Evolutionary conservation across 106 monocot genomes (phyloP).

Genomic region (Chionographis japonica): DNA sequence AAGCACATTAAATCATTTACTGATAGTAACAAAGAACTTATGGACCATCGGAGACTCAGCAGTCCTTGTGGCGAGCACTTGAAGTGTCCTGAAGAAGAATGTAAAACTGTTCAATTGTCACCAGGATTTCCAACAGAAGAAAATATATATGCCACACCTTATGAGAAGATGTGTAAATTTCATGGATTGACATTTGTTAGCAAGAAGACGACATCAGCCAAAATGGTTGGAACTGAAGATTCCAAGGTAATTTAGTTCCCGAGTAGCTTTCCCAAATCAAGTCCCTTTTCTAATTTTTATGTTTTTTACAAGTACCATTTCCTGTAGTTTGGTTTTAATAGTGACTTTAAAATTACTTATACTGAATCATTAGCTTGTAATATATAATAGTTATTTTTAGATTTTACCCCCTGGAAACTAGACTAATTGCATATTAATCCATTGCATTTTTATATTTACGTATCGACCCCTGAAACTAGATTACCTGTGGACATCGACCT

Average conservation of each 20-base stretch:
- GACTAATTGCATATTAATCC: too few species aligned
- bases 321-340: too few species aligned
- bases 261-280: background rate
- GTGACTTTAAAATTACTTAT: too few species aligned
- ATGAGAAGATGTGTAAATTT: slow-evolving; percentile 11
- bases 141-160: slow-evolving; percentile 3
- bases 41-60: background rate
- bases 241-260: slow-evolving; percentile 19
- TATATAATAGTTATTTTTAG: too few species aligned
- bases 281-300: background rate
- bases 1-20: slow-evolving; percentile 20
- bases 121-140: background rate
- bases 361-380: too few species aligned
- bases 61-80: slow-evolving; percentile 4
- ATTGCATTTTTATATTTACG: too few species aligned
- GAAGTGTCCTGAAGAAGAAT: slow-evolving; percentile 1
- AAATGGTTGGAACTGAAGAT: slow-evolving; percentile 12
- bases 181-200: slow-evolving; percentile 5
- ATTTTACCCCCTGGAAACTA: too few species aligned
- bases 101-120: background rate
- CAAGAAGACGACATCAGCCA: background rate
- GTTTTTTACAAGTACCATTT: slow-evolving; percentile 5
- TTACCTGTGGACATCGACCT: too few species aligned
- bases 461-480: too few species aligned
- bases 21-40: slow-evolving; percentile 13